Base-by-base conservation (phyloP, 139 green algal genomes). In the Yamagishiella unicocca region DNA sequence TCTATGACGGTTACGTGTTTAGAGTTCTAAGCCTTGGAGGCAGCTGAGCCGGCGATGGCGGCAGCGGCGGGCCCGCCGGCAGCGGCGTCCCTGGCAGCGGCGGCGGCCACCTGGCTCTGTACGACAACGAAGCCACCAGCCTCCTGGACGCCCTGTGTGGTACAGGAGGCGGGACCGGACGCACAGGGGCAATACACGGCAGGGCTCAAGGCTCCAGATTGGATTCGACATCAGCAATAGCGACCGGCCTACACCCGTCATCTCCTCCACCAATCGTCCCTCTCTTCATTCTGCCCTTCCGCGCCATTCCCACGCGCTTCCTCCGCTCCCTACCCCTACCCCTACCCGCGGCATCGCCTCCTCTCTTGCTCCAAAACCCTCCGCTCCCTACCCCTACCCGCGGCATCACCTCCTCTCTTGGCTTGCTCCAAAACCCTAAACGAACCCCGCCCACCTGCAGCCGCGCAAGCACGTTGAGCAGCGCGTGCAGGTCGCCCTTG, bases 401-500 rank as follows among this genome's bases (percentile, higher is more conserved):
- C 61, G 2, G 27, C 6, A 6, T n/a, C 58, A 9, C 58, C 58
- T n/a, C 58, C 58, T 67, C 61, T 29, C 61, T 6, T 29, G 14
- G 25, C 61, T 19, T 8, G 35, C 70, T 17, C 29, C 25, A 29
- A 42, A 31, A 46, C 73, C 14, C 45, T n/a, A n/a, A n/a, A 66
- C n/a, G n/a, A n/a, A 4, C 5, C 42, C 40, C 45, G 6, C 76
- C 46, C 81, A 87, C 81, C 81, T 80, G 67, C 67, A 87, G 53
- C 25, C 82, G 45, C 8, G 82, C 33, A 46, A 87, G 46, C 67
- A 87, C 82, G 25, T 87, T 87, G 40, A 87, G 82, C 67, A 87
- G 35, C 35, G 82, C 66, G 46, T 87, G 82, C 67, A 87, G 50
- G 82, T 87, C 82, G 45, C 67, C 67, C 82, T 87, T 87, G 82